These are phyloP conservation scores for Groenewaldozyma sp. DNA, from an alignment of 1,139 yeast genomes.

Conservation along the genomic window DNA sequence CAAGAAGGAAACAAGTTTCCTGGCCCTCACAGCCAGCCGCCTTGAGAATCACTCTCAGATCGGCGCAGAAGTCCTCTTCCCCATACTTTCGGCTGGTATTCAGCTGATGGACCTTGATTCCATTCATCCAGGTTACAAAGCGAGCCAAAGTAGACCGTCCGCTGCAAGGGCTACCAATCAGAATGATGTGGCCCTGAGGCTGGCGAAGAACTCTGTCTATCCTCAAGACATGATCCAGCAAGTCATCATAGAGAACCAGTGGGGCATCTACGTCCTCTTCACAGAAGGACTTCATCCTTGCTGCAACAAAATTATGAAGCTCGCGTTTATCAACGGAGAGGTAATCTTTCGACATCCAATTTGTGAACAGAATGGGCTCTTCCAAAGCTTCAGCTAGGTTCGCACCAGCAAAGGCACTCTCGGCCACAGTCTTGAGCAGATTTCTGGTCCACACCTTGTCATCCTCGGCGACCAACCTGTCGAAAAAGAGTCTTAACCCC, in stretches of 20 bases:
- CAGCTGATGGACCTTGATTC: constrained; percentile 53
- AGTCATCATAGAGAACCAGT: constrained; percentile 57
- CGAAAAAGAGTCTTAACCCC: constrained; percentile 66
- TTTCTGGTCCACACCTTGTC: constrained; percentile 48
- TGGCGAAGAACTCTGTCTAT: constrained; percentile 79
- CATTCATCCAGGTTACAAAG: constrained; percentile 91
- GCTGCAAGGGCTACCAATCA: constrained; percentile 79
- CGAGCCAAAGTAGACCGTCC: constrained; percentile 68
- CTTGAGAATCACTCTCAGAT: constrained; percentile 46
- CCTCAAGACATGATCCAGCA: constrained; percentile 66
- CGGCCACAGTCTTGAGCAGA: constrained; percentile 35
- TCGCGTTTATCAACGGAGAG: constrained; percentile 45
- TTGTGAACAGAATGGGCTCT: constrained; percentile 55
- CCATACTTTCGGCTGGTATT: constrained; percentile 47
- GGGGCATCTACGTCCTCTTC: constrained; percentile 59
- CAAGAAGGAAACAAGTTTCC: constrained; percentile 62
- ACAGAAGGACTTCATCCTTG: constrained; percentile 60
- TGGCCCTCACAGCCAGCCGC: constrained; percentile 49
- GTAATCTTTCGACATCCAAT: constrained; percentile 65
- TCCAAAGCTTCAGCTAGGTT: constrained; percentile 33
- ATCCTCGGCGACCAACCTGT: constrained; percentile 44
- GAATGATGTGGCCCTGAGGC: constrained; percentile 81
- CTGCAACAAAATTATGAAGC: constrained; percentile 47
- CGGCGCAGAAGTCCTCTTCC: constrained; percentile 57
- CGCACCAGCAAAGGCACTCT: constrained; percentile 39